phyloP scores from a whole-genome alignment of 2,329 filamentous ascomycete genomes.

The Aspergillus hiratsukae region DNA sequence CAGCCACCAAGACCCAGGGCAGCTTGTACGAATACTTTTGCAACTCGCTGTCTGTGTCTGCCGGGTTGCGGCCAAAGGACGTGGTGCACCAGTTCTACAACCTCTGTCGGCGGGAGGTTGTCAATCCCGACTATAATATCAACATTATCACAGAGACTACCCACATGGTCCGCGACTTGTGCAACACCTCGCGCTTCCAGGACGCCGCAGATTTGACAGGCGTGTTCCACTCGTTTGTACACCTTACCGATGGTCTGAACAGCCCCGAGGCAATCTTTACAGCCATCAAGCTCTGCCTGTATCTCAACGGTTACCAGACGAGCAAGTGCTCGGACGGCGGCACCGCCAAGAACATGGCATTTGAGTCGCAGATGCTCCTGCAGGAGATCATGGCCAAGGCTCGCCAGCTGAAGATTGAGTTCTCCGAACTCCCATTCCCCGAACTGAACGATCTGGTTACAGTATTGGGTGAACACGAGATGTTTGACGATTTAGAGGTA shows the following conservation, averaged over 20 bases:
- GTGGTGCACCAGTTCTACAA: conserved; percentile 30
- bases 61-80: conserved; percentile 20
- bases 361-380: conserved; percentile 31
- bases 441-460: conserved; percentile 36
- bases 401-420: conserved; percentile 28
- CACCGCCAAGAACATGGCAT: conserved; percentile 26
- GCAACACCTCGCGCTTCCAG: conserved; percentile 27
- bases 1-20: conserved; percentile 27
- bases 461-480: conserved; percentile 34
- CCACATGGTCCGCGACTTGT: conserved; percentile 25
- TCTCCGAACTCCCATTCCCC: conserved; percentile 31
- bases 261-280: conserved; percentile 29
- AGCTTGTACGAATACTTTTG: conserved; percentile 38
- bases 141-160: conserved; percentile 28
- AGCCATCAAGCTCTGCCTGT: conserved; percentile 35
- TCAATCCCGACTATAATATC: conserved; percentile 26
- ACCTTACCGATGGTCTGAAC: conserved; percentile 30
- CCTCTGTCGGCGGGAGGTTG: conserved; percentile 29
- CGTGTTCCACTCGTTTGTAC: conserved; percentile 32
- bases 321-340: conserved; percentile 25
- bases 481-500: conserved; percentile 36
- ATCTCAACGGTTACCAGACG: conserved; percentile 31
- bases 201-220: conserved; percentile 31
- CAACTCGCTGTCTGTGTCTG: conserved; percentile 26
- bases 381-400: conserved; percentile 30